These are phyloP conservation scores for Fusarium pilosicola DNA, from an alignment of 2,329 filamentous ascomycete genomes.

Conservation along the genomic window DNA sequence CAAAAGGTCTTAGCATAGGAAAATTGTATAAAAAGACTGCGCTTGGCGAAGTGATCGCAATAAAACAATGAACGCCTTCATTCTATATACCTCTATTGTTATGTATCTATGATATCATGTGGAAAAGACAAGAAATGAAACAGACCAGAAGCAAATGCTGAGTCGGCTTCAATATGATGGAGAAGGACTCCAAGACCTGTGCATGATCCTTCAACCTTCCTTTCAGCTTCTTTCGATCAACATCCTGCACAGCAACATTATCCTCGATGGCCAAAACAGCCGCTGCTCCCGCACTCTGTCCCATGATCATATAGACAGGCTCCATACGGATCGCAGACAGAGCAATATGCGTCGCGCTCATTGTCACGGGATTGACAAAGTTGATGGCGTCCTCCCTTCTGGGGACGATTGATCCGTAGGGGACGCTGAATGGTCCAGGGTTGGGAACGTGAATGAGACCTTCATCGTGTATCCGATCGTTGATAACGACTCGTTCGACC, in stretches of 20 bases:
- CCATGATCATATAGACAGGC: conserved; percentile 21
- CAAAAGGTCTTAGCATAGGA: no score
- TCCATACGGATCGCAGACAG: conserved; percentile 21
- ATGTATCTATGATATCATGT: background rate
- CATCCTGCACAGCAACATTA: conserved; percentile 17
- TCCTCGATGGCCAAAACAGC: conserved; percentile 30
- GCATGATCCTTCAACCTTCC: background rate
- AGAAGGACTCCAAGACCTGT: conserved; percentile 6
- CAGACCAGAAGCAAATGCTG: background rate
- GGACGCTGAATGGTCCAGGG: conserved; percentile 11
- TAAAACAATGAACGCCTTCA: background rate
- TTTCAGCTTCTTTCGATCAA: conserved; percentile 13
- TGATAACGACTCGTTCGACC: conserved; percentile 20
- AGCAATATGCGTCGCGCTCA: conserved; percentile 22
- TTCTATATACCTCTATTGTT: background rate
- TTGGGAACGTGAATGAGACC: conserved; percentile 22
- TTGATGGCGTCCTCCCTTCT: conserved; percentile 8
- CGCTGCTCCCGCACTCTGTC: conserved; percentile 21
- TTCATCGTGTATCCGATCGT: conserved; percentile 17
- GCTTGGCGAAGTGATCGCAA: background rate
- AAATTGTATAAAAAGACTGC: no score
- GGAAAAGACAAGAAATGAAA: background rate
- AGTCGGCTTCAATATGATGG: background rate
- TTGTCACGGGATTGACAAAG: conserved; percentile 19
- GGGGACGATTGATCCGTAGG: conserved; percentile 8